Base-by-base conservation (phyloP, 305 asterid genomes). In the Solanum hybrid region DNA sequence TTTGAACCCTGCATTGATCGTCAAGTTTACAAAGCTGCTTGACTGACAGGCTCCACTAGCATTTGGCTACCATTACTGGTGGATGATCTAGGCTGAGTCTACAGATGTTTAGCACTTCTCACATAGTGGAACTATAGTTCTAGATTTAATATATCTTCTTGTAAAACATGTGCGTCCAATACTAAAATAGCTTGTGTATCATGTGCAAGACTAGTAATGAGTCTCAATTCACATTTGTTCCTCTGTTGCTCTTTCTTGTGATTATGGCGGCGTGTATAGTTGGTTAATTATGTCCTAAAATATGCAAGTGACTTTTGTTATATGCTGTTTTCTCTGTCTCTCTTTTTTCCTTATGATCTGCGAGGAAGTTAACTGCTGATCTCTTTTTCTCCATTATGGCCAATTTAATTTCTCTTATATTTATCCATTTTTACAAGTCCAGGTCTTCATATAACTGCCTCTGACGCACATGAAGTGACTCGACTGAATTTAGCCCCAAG, bases 401-500 rank as follows among this genome's bases (percentile, higher is more conserved):
- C 72, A 71, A 7, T 76, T 27, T 29, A 32, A 32, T 66, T 29
- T 90, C 86, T 90, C 82, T 89, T 86, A 34, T 69, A 90, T 89
- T 87, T 31, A 85, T 10, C 73, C 42, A 1, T 51, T 60, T 22
- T 60, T 85, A 32, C 77, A 4, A 4, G 45, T 60, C 22, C 77
- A 85, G 88, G 88, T 32, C 34, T 60, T 85, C 77, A 76, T 80
- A 81, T 38, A 36, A 91, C 91, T 86, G 95, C 91, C 89, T 89
- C 91, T 85, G 84, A 88, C 14, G 91, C 78, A 34, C 87, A 90
- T 34, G 92, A 91, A 88, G 89, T 64, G 88, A 81, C 89, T 78
- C 89, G 86, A 91, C 8, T 81, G 69, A 93, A 91, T 27, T 90
- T 77, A 90, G 89, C 69, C 66, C 92, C 86, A 89, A 90, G 79